Evolutionary conservation across 352 stramenopile species (phyloP).

Genomic region (Pythium guiyangense): DNA sequence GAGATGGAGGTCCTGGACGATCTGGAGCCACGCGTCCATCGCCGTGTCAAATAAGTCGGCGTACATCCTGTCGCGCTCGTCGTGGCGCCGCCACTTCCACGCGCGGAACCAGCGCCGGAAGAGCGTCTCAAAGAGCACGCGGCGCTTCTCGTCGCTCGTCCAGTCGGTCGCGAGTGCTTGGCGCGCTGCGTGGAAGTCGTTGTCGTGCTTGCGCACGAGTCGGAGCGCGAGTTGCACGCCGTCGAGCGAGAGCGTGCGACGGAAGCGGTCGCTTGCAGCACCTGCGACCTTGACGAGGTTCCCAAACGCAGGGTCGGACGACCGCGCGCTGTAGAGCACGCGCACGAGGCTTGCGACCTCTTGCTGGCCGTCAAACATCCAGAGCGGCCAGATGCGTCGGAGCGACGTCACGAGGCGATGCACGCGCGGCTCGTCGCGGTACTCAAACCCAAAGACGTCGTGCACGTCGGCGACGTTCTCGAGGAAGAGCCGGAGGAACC

Average conservation of each 20-base stretch:
- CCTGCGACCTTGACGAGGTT: conserved; percentile 58
- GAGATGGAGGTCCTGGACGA: conserved; percentile 46
- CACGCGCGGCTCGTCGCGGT: conserved; percentile 53
- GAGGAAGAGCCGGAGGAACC: conserved; percentile 41
- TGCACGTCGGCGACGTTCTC: conserved; percentile 55
- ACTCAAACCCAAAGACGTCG: conserved; percentile 54
- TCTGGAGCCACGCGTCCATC: conserved; percentile 54
- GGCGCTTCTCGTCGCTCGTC: conserved; percentile 37
- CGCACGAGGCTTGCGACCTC: conserved; percentile 56
- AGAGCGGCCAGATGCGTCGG: conserved; percentile 61
- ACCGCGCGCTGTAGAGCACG: conserved; percentile 55
- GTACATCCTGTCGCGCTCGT: conserved; percentile 25
- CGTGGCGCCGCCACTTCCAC: conserved; percentile 20
- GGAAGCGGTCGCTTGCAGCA: conserved; percentile 40
- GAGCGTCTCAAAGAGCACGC: conserved; percentile 33
- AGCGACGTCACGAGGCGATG: conserved; percentile 56
- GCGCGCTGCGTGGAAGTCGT: conserved; percentile 26
- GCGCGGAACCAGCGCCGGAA: conserved; percentile 42
- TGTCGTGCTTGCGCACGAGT: conserved; percentile 29
- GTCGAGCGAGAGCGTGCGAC: conserved; percentile 28
- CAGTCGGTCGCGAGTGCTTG: conserved; percentile 26
- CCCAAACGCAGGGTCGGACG: conserved; percentile 56
- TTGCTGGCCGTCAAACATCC: conserved; percentile 68
- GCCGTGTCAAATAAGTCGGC: conserved; percentile 59
- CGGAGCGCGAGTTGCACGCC: conserved; percentile 38